These are phyloP conservation scores for Gossypium bickii DNA, from an alignment of 345 rosid species.

Conservation along the genomic window DNA sequence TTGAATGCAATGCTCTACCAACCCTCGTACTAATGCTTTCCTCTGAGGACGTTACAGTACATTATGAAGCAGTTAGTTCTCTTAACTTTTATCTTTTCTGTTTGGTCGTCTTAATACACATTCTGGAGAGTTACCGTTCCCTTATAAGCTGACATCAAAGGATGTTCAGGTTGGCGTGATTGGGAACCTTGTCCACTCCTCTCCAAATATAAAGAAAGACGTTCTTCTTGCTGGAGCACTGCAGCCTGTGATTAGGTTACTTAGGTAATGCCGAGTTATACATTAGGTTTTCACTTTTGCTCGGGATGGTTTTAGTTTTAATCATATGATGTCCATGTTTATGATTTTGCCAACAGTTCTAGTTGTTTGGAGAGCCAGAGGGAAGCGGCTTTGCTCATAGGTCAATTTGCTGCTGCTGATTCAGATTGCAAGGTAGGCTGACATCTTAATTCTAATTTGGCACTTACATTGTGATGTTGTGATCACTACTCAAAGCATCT, in stretches of 20 bases:
- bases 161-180: slow-evolving; percentile 60
- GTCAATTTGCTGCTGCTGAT: slow-evolving; percentile 82
- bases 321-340: background rate
- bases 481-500: background rate
- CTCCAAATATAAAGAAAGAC: slow-evolving; percentile 62
- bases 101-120: background rate
- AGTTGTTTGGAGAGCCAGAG: slow-evolving; percentile 64
- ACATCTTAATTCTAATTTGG: slow-evolving; percentile 5
- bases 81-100: background rate
- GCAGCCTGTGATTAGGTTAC: slow-evolving; percentile 75
- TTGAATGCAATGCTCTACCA: slow-evolving; percentile 59
- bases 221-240: slow-evolving; percentile 73
- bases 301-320: background rate
- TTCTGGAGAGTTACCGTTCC: slow-evolving; percentile 9
- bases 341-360: slow-evolving; percentile 40
- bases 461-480: background rate
- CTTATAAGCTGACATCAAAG: slow-evolving; percentile 15
- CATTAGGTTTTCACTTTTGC: slow-evolving; percentile 3
- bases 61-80: slow-evolving; percentile 64
- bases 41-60: slow-evolving; percentile 56
- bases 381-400: slow-evolving; percentile 72
- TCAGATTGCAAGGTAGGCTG: slow-evolving; percentile 65
- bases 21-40: slow-evolving; percentile 62
- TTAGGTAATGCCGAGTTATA: slow-evolving; percentile 38
- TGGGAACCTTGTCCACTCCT: slow-evolving; percentile 73